Conservation (phyloP, 2,329 filamentous ascomycete genomes). For the Cordyceps javanica region DNA sequence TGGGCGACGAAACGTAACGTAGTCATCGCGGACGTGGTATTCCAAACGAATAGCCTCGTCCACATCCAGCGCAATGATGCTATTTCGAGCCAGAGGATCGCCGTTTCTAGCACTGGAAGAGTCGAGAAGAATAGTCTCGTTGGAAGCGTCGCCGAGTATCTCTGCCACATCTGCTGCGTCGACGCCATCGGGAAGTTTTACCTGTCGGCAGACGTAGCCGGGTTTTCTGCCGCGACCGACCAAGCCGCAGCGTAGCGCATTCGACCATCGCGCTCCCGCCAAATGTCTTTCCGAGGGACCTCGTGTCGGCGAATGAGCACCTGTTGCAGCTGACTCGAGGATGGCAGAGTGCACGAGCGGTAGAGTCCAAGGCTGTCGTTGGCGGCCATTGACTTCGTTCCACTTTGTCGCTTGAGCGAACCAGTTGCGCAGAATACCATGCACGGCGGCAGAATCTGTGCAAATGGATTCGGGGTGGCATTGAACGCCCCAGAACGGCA, state of each 20-base stretch:
- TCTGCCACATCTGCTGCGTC: slow-evolving; percentile 51
- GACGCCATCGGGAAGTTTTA: slow-evolving; percentile 40
- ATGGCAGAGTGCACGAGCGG: slow-evolving; percentile 16
- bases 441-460: slow-evolving; percentile 58
- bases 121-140: slow-evolving; percentile 51
- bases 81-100: slow-evolving; percentile 49
- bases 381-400: slow-evolving; percentile 36
- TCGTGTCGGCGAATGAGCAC: not conserved
- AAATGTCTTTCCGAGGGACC: slow-evolving; percentile 18
- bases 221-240: slow-evolving; percentile 24
- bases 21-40: slow-evolving; percentile 45
- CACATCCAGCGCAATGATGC: slow-evolving; percentile 65
- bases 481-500: slow-evolving; percentile 81
- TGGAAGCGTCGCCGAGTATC: slow-evolving; percentile 32
- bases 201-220: slow-evolving; percentile 32
- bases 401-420: slow-evolving; percentile 59
- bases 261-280: slow-evolving; percentile 19
- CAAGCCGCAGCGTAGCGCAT: slow-evolving; percentile 19
- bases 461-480: slow-evolving; percentile 89
- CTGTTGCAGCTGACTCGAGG: slow-evolving; percentile 17
- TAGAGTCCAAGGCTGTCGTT: slow-evolving; percentile 6
- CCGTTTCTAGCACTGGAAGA: slow-evolving; percentile 48
- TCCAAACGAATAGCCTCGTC: slow-evolving; percentile 51
- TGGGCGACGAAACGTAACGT: slow-evolving; percentile 25
- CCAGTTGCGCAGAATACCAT: slow-evolving; percentile 66